Conservation (phyloP, 805 yeast genomes). For the Candida namnaoensis region DNA sequence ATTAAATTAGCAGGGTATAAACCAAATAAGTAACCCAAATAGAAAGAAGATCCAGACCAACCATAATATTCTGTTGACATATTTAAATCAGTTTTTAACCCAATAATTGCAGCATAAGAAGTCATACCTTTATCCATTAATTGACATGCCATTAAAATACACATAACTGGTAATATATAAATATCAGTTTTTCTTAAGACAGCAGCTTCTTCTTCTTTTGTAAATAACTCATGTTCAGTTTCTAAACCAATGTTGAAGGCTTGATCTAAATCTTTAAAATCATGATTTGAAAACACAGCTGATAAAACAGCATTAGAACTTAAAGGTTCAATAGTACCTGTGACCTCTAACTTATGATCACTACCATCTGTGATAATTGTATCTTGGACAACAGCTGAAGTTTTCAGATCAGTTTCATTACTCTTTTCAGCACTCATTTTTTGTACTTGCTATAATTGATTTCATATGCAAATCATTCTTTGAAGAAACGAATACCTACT, state of each 20-base stretch:
- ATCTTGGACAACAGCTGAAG: no score
- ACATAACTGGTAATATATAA: conserved; percentile 25
- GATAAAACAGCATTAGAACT: neutral
- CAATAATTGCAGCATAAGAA: conserved; percentile 29
- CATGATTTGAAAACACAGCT: neutral
- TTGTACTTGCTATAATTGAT: no score
- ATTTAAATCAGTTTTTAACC: conserved; percentile 24
- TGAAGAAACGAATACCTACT: no score
- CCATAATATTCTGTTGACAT: conserved; percentile 29
- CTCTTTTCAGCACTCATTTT: no score
- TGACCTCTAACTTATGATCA: no score
- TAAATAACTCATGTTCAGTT: conserved; percentile 3
- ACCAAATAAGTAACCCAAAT: conserved; percentile 37
- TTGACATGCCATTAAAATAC: conserved; percentile 24
- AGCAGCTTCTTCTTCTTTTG: conserved; percentile 14
- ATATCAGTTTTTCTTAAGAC: conserved; percentile 24
- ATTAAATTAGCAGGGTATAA: conserved; percentile 32
- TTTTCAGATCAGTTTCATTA: no score
- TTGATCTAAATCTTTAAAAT: conserved; percentile 4
- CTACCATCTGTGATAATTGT: no score
- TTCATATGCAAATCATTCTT: no score
- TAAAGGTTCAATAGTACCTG: neutral
- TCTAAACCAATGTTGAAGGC: neutral
- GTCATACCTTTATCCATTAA: conserved; percentile 29
- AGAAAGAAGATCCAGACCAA: conserved; percentile 36